phyloP scores from a whole-genome alignment of 2,329 filamentous ascomycete species.

The Monosporascus sp. region DNA sequence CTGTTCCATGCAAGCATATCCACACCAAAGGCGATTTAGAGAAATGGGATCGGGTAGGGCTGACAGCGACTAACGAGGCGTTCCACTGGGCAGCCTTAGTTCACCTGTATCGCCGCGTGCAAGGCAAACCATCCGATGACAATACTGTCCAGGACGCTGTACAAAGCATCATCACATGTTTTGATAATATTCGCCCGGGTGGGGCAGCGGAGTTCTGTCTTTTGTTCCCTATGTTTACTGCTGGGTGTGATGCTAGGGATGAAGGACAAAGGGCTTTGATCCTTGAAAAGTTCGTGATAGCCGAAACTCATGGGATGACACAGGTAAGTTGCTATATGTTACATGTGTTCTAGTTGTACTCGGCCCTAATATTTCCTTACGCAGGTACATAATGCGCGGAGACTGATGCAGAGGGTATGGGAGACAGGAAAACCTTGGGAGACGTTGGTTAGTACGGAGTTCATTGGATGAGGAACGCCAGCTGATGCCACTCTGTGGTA shows the following conservation, averaged over 20 bases:
- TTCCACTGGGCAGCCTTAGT: slow-evolving; percentile 77
- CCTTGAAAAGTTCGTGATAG: slow-evolving; percentile 57
- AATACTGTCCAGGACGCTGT: slow-evolving; percentile 59
- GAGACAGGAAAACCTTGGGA: slow-evolving; percentile 64
- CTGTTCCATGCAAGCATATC: slow-evolving; percentile 41
- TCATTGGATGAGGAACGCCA: slow-evolving; percentile 50
- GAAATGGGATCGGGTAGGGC: slow-evolving; percentile 56
- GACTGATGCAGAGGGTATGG: slow-evolving; percentile 66
- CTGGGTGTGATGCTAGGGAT: slow-evolving; percentile 66
- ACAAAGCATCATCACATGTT: slow-evolving; percentile 54
- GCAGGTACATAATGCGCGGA: slow-evolving; percentile 54
- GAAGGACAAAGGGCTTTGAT: slow-evolving; percentile 53
- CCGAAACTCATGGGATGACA: slow-evolving; percentile 71
- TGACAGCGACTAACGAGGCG: slow-evolving; percentile 68
- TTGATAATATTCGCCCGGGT: slow-evolving; percentile 58
- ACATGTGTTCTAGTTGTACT: background rate
- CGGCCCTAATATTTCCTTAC: slow-evolving; percentile 9
- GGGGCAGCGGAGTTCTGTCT: slow-evolving; percentile 70
- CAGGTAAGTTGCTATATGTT: slow-evolving; percentile 47
- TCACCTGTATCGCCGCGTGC: slow-evolving; percentile 68
- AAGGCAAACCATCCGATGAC: slow-evolving; percentile 55
- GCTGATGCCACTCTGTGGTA: background rate
- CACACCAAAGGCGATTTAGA: slow-evolving; percentile 44
- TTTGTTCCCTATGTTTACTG: slow-evolving; percentile 78
- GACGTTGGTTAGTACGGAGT: slow-evolving; percentile 60